These are phyloP conservation scores for Monosporascus ibericus DNA, from an alignment of 2,329 filamentous ascomycete species.

Conservation along the genomic window DNA sequence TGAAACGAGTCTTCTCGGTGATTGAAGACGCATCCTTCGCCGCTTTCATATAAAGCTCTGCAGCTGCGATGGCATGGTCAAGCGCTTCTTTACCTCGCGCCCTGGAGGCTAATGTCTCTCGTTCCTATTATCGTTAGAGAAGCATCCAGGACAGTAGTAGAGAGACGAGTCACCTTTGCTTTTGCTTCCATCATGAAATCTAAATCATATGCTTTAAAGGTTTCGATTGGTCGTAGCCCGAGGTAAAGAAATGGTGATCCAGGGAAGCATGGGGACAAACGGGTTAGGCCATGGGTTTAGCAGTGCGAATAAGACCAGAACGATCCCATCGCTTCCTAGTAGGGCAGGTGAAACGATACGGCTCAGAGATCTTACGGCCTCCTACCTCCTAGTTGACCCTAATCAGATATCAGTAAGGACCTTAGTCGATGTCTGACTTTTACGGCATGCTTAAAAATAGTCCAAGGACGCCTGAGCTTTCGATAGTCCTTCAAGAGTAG, in stretches of 20 bases:
- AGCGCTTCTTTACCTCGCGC: constrained; percentile 61
- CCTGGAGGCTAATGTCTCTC: constrained; percentile 37
- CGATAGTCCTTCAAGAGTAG: background rate
- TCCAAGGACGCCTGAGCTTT: background rate
- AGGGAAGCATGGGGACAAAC: background rate
- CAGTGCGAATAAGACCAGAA: background rate
- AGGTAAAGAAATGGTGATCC: background rate
- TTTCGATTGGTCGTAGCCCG: background rate
- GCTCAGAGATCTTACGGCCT: background rate
- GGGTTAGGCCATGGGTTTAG: background rate
- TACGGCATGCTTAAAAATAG: background rate
- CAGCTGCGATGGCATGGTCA: constrained; percentile 67
- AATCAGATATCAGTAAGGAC: background rate
- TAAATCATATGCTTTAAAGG: too few species aligned
- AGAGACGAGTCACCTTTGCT: constrained; percentile 30
- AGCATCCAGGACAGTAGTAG: background rate
- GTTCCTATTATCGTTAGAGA: constrained; percentile 34
- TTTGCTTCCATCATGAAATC: constrained; percentile 36
- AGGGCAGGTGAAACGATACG: background rate
- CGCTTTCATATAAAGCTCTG: constrained; percentile 77
- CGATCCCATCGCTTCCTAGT: background rate
- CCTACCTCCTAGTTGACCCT: background rate
- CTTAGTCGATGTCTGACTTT: background rate
- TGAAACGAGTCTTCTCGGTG: constrained; percentile 61
- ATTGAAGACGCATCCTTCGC: constrained; percentile 53